phyloP scores from a whole-genome alignment of 331 rosid genomes.

The Erythrophleum ivorense region DNA sequence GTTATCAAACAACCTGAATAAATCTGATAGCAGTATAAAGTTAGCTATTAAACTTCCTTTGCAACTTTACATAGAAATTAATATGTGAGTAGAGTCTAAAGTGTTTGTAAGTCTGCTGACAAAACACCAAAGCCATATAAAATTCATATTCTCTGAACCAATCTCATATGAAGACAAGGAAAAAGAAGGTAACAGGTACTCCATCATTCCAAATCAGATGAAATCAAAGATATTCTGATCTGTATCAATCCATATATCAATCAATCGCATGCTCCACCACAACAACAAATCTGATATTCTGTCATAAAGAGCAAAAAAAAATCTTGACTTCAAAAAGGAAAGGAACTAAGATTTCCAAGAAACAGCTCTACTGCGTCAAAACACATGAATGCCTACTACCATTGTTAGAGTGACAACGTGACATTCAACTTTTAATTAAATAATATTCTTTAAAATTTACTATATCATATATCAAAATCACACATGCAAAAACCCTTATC shows the following conservation, averaged over 20 bases:
- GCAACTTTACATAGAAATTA: too few species aligned
- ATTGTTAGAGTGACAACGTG: neutral
- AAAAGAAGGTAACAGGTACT: neutral
- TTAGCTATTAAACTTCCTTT: too few species aligned
- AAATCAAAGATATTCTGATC: neutral
- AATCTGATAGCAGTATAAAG: too few species aligned
- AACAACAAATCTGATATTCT: neutral
- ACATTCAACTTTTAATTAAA: neutral
- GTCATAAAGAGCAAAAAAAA: neutral
- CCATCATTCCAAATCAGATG: slow-evolving; percentile 1
- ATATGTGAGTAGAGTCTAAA: neutral
- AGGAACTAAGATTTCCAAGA: neutral
- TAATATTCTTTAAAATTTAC: neutral
- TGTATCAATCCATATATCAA: slow-evolving; percentile 12
- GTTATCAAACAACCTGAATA: too few species aligned
- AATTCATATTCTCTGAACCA: neutral
- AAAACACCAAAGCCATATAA: too few species aligned
- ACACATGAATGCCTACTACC: neutral
- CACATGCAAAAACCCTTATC: neutral
- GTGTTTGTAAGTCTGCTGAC: too few species aligned
- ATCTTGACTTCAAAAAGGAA: neutral
- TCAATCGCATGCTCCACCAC: neutral
- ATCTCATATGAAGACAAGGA: neutral
- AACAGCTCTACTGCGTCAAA: neutral
- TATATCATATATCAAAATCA: neutral